Evolutionary conservation across 176 grass and related monocot genomes (phyloP), one percentile per base, ranked within the genome.

Genomic region (Metroxylon sagu): DNA sequence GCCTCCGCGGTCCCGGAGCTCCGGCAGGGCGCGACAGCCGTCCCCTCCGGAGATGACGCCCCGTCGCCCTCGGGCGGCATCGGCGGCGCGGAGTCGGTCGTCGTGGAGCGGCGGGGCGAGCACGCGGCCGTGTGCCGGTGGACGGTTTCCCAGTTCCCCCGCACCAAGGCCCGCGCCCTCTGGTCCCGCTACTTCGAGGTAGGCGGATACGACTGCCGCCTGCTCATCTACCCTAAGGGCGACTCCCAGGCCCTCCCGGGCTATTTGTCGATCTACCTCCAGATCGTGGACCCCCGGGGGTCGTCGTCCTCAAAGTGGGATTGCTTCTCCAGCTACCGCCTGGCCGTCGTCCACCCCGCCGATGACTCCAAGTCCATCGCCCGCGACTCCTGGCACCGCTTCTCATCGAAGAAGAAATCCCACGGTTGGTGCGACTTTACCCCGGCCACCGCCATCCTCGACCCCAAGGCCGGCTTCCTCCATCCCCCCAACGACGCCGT

Each of bases 161-260:
- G 87, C 61, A 78, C 70, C 58, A 81, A 81, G 74, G 81, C 79
- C 31, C 87, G 75, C 62, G 78, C 69, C 71, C 83, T 98, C 17
- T 98, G 85, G 81, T 88, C 81, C 78, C 80, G 82, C 27, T 98
- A 98, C 79, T 98, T 98, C 67, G 87, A 89, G 58, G 79, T 98
- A 51, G 83, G 81, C 66, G 87, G 81, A 70, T 92, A 83, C 69
- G 93, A 98, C 76, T 98, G 93, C 78, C 87, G 93, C 52, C 87
- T 98, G 35, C 71, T 98, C 26, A 71, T 98, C 49, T 98, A 92
- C 66, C 93, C 93, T 21, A 80, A 74, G n/a, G 93, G 93, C 53
- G 87, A 98, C 54, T 70, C 87, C 26, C 81, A 91, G 53, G 82
- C 87, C 29, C 78, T 98, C 55, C 93, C 93, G 0, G 93, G 87